These are phyloP conservation scores for Phenoliferia sp. DNA, from an alignment of 1,284 basidiomycete genomes.

Conservation along the genomic window DNA sequence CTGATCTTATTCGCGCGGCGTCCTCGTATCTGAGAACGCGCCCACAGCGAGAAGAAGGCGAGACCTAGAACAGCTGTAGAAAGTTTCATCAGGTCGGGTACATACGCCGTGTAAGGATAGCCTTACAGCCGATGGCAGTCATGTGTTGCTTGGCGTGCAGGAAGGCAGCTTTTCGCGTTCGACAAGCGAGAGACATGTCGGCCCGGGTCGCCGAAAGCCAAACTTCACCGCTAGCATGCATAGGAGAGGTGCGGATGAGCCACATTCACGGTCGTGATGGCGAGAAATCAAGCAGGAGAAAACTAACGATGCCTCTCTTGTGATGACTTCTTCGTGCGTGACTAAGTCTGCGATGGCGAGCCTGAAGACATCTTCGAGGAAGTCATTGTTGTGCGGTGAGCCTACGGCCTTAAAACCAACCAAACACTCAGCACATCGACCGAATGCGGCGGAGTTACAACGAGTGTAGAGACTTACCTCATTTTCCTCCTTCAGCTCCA, in stretches of 20 bases:
- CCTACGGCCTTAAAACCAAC: too few species aligned
- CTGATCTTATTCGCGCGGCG: constrained; percentile 2
- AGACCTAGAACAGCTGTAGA: constrained; percentile 21
- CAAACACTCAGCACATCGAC: too few species aligned
- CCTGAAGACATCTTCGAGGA: too few species aligned
- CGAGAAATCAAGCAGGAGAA: constrained; percentile 44
- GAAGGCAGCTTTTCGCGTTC: constrained; percentile 61
- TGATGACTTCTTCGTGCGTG: constrained; percentile 72
- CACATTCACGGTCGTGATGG: too few species aligned
- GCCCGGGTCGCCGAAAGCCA: constrained; percentile 73
- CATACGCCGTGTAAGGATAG: constrained; percentile 1
- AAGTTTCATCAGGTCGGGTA: constrained; percentile 31
- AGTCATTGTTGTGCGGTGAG: too few species aligned
- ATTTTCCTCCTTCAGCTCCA: constrained; percentile 63
- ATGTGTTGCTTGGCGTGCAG: constrained; percentile 67
- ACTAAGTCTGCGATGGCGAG: constrained; percentile 71
- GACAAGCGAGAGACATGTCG: constrained; percentile 66
- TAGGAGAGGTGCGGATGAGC: too few species aligned
- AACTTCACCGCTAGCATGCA: constrained; percentile 56
- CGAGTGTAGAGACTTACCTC: too few species aligned
- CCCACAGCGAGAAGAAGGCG: constrained; percentile 1
- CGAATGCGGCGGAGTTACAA: too few species aligned
- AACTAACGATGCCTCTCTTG: constrained; percentile 65
- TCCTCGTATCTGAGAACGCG: neutral
- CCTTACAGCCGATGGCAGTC: constrained; percentile 60